Evolutionary conservation across 78 protist genomes (phyloP).

Genomic region (Polysphondylium violaceum): DNA sequence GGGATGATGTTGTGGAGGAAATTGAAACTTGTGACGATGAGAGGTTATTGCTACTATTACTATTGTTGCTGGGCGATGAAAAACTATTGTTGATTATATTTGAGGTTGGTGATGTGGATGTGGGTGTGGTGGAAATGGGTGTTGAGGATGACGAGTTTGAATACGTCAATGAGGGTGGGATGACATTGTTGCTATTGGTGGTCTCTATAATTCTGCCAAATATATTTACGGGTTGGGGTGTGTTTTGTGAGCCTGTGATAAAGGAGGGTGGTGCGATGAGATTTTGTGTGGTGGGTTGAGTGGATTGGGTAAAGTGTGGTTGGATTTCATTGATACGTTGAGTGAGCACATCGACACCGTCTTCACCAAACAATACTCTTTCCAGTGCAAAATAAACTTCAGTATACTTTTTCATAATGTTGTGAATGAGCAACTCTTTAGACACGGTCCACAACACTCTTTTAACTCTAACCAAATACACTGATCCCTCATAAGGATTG

Average conservation of each 20-base stretch:
- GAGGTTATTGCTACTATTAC: neutral
- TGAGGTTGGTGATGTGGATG: neutral
- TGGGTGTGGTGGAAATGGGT: neutral
- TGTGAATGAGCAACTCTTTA: neutral
- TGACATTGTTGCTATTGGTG: neutral
- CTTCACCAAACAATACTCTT: conserved; percentile 63
- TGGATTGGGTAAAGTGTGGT: conserved; percentile 9
- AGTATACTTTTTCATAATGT: conserved; percentile 26
- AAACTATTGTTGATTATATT: too few relatives aligned
- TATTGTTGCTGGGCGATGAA: neutral
- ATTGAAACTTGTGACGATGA: too few relatives aligned
- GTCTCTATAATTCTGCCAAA: conserved; percentile 7
- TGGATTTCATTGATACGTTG: conserved; percentile 26
- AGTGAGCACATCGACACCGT: conserved; percentile 39
- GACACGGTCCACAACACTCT: conserved; percentile 27
- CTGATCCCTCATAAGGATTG: conserved; percentile 69
- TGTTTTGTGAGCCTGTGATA: neutral
- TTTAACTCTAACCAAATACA: conserved; percentile 62
- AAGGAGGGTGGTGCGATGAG: conserved; percentile 12
- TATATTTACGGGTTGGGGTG: conserved; percentile 8
- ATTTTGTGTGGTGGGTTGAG: neutral
- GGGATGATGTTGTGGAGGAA: neutral
- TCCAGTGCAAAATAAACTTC: conserved; percentile 59
- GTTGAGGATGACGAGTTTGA: too few relatives aligned
- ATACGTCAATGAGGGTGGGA: too few relatives aligned